phyloP scores from a whole-genome alignment of 2,329 filamentous ascomycete species.

The Teratosphaeria destructans region DNA sequence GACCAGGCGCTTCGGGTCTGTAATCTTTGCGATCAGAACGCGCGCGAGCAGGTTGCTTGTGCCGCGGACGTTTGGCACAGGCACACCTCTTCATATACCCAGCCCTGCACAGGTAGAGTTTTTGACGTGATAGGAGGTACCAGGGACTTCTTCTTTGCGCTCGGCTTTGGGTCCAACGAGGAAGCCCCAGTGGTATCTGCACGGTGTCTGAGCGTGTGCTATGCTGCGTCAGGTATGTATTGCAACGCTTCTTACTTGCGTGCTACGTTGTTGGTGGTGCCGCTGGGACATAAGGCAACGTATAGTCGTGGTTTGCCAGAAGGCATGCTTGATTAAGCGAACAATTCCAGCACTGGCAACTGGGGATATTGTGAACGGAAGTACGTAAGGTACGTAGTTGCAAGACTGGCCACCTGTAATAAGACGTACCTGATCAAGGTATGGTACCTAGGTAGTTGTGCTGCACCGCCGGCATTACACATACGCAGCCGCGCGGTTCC shows the following conservation, averaged over 20 bases:
- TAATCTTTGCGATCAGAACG: conserved; percentile 31
- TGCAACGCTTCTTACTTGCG: conserved; percentile 11
- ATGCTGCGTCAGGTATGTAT: not conserved
- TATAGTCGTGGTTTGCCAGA: conserved; percentile 18
- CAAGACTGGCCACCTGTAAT: not conserved
- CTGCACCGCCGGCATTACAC: no score
- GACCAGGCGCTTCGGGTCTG: conserved; percentile 25
- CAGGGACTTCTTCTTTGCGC: not conserved
- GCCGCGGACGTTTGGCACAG: not conserved
- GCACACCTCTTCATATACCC: not conserved
- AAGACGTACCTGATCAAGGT: no score
- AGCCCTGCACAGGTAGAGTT: not conserved
- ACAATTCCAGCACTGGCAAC: not conserved
- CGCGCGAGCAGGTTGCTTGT: conserved; percentile 22
- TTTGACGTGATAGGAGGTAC: conserved; percentile 2
- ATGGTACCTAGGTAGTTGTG: no score
- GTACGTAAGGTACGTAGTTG: not conserved
- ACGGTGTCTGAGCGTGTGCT: not conserved
- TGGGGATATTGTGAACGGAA: not conserved
- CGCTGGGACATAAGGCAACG: conserved; percentile 24
- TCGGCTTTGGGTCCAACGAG: conserved; percentile 3
- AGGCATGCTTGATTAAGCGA: not conserved
- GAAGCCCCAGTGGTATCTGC: conserved; percentile 5
- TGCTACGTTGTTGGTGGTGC: conserved; percentile 14
- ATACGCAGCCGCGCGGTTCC: no score